A percentile compares a stretch with the other conserved stretches of the same genome.
Evolutionary conservation across 2,329 filamentous ascomycete genomes (phyloP).

Genomic region (Huntiella decipiens): DNA sequence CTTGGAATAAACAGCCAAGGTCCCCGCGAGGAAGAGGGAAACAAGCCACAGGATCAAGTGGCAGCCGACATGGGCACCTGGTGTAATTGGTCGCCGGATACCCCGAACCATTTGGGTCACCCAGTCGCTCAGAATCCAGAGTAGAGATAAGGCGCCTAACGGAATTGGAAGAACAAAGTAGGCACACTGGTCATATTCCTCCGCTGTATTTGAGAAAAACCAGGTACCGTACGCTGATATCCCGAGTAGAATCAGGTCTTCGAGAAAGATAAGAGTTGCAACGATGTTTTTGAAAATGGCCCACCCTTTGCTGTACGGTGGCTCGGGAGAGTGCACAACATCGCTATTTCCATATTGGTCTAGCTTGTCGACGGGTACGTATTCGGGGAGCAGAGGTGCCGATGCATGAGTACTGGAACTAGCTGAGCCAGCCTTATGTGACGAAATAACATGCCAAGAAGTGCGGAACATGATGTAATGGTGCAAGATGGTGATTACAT

Average conservation of each 20-base stretch:
- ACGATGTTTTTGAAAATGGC: conserved; percentile 1
- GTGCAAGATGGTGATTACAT: too few relatives aligned
- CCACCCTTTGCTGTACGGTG: not conserved
- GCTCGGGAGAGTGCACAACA: not conserved
- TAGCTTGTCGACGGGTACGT: too few relatives aligned
- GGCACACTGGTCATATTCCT: not conserved
- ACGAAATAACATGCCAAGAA: too few relatives aligned
- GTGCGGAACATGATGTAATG: too few relatives aligned
- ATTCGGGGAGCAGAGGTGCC: too few relatives aligned
- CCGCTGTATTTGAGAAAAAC: not conserved
- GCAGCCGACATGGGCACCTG: conserved; percentile 11
- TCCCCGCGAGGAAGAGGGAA: not conserved
- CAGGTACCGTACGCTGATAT: not conserved
- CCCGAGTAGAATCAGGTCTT: not conserved
- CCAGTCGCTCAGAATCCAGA: not conserved
- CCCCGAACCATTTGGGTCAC: conserved; percentile 1
- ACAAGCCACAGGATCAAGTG: conserved; percentile 15
- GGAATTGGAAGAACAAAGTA: not conserved
- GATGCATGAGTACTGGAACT: too few relatives aligned
- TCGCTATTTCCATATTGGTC: too few relatives aligned
- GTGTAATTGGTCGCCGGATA: conserved; percentile 10
- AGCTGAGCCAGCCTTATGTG: too few relatives aligned
- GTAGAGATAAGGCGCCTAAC: not conserved
- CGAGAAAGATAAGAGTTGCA: not conserved
- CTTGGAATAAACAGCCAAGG: not conserved